A percentile compares a stretch with the other conserved stretches of the same genome.
Evolutionary conservation across 2,329 filamentous ascomycete species (phyloP).

Genomic region (Beauveria scarabaeidicola): DNA sequence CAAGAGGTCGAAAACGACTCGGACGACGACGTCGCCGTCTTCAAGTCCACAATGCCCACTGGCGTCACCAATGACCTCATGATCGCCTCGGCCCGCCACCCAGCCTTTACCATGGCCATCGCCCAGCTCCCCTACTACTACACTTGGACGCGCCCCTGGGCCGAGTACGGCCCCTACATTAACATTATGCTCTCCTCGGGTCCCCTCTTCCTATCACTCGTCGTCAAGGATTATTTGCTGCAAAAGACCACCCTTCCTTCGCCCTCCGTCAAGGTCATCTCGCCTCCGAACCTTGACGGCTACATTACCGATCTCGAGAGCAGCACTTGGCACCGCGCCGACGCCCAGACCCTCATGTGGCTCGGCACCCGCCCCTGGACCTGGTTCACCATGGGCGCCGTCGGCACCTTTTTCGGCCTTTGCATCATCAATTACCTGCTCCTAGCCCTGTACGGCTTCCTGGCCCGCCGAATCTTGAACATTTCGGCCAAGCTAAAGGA

Average conservation of each 20-base stretch:
- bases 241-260: conserved; percentile 29
- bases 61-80: conserved; percentile 77
- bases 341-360: conserved; percentile 40
- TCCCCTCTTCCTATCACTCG: conserved; percentile 65
- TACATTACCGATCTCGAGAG: conserved; percentile 30
- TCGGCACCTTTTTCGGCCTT: conserved; percentile 18
- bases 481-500: conserved; percentile 6
- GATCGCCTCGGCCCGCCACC: conserved; percentile 63
- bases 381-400: conserved; percentile 22
- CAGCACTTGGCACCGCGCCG: conserved; percentile 37
- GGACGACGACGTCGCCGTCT: conserved; percentile 19
- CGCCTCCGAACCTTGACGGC: conserved; percentile 17
- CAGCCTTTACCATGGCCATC: conserved; percentile 64
- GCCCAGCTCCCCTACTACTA: conserved; percentile 54
- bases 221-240: conserved; percentile 66
- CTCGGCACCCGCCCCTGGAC: conserved; percentile 29
- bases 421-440: conserved; percentile 15
- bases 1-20: conserved; percentile 19
- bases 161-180: conserved; percentile 54
- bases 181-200: conserved; percentile 75
- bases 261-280: conserved; percentile 21
- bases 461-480: background rate
- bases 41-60: conserved; percentile 54
- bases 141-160: conserved; percentile 52
- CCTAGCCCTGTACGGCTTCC: conserved; percentile 18